Evolutionary conservation across 257 asterid species (phyloP), one percentile per base, ranked within the genome.

Genomic region (Thymus quinquecostatus): DNA sequence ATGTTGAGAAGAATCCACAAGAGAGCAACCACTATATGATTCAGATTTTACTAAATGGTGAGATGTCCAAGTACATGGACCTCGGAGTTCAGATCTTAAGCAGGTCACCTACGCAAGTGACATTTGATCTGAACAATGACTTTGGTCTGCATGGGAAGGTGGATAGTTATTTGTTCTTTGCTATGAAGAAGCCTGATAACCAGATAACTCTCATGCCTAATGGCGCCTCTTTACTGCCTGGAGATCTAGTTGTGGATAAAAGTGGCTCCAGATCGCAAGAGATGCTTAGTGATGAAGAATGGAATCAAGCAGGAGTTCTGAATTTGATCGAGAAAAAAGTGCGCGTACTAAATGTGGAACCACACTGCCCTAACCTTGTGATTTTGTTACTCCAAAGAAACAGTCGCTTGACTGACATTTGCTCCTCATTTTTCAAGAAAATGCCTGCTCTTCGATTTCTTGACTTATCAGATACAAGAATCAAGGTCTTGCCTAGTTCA

Each of bases 351-450:
- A 43, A 73, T 2, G 36, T 10, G 41, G 11, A 10, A 28, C 78
- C 57, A 11, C n/a, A 60, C 8, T 67, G 75, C 29, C 78, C 78
- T 4, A 56, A 68, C 21, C 68, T 78, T 2, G 55, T 44, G 8
- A 74, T 73, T 41, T n/a, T 78, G 64, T 67, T 78, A 56, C 82
- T 78, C 55, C 82, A 78, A 58, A 78, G 82, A 57, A 78, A 55
- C 57, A 53, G 4, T 0, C 14, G 68, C 51, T 30, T 78, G 44
- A 40, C 27, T 10, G 11, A 10, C 2, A 60, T 72, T 6, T 61
- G 21, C 21, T 21, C 21, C 21, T 21, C 21, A 21, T 21, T 21
- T 21, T 21, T 21, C 21, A 21, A 21, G 0, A 0, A 21, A 21
- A 21, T 21, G 21, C 21, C 0, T 21, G 21, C 21, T 21, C 21